A percentile compares a stretch with the other conserved stretches of the same genome.
These are phyloP conservation scores for Phoma sp. DNA, from an alignment of 2,329 filamentous ascomycete genomes.

Conservation along the genomic window DNA sequence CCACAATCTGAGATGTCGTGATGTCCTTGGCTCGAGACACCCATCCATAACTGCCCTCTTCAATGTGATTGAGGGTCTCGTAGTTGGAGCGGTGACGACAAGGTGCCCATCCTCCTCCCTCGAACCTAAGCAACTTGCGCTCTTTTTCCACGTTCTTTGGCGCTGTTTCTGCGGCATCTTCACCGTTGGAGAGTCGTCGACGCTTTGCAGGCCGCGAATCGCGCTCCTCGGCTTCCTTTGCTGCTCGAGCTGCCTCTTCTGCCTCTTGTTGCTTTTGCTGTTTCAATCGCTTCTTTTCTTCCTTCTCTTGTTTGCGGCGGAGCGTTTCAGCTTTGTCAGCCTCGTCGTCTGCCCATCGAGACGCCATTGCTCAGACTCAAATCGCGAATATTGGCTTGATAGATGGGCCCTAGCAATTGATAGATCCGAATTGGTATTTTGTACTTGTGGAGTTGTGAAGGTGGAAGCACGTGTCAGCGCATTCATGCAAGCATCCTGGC, in stretches of 20 bases:
- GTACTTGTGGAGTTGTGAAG: neutral
- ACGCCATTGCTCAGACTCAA: slow-evolving; percentile 53
- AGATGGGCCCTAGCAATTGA: too few species aligned
- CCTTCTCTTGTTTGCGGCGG: slow-evolving; percentile 79
- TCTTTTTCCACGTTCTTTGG: slow-evolving; percentile 39
- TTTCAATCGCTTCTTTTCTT: slow-evolving; percentile 85
- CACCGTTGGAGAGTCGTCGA: slow-evolving; percentile 64
- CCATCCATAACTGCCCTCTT: slow-evolving; percentile 95
- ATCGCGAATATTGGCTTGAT: neutral
- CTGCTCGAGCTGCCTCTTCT: slow-evolving; percentile 55
- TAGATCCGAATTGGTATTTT: neutral
- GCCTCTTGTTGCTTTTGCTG: slow-evolving; percentile 77
- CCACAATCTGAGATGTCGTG: slow-evolving; percentile 78
- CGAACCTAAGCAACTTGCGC: slow-evolving; percentile 73
- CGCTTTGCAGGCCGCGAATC: slow-evolving; percentile 60
- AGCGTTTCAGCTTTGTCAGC: slow-evolving; percentile 78
- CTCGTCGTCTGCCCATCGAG: slow-evolving; percentile 86
- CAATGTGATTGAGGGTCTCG: slow-evolving; percentile 93
- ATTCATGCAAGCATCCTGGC: slow-evolving; percentile 29
- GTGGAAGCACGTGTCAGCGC: slow-evolving; percentile 8
- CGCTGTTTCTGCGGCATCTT: slow-evolving; percentile 28
- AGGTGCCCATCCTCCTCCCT: slow-evolving; percentile 69
- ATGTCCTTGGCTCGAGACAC: slow-evolving; percentile 83
- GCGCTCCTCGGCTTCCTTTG: slow-evolving; percentile 22
- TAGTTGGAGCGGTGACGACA: slow-evolving; percentile 85